Evolutionary conservation across 2,329 filamentous ascomycete genomes (phyloP).

Genomic region (Ceratocystis albifundus): DNA sequence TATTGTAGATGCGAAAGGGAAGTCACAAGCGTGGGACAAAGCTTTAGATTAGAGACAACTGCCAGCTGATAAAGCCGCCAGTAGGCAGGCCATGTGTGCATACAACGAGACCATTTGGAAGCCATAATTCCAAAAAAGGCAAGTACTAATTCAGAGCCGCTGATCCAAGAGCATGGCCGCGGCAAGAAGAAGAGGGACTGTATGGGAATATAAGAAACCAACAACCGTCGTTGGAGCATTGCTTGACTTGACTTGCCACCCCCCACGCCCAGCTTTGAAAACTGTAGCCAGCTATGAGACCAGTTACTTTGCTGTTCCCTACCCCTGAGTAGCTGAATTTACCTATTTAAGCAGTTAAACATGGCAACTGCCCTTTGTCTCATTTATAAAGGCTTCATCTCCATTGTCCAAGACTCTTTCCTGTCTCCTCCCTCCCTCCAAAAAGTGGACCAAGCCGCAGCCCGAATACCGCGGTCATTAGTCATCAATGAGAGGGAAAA

Average conservation of each 20-base stretch:
- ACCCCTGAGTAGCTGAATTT: neutral
- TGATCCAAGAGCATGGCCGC: neutral
- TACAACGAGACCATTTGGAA: too few species aligned
- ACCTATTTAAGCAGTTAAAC: neutral
- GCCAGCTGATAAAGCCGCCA: neutral
- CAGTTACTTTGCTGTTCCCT: neutral
- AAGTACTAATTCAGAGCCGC: neutral
- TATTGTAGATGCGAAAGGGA: neutral
- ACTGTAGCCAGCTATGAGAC: neutral
- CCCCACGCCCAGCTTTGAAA: too few species aligned
- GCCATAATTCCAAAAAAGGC: neutral
- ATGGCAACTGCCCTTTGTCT: conserved; percentile 2
- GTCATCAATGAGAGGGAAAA: too few species aligned
- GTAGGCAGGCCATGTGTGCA: too few species aligned
- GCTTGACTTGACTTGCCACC: too few species aligned
- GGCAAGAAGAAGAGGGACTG: neutral
- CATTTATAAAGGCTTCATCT: neutral
- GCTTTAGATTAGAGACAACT: conserved; percentile 7
- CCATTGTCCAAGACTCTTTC: neutral
- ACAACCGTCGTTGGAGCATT: too few species aligned
- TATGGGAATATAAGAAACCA: too few species aligned
- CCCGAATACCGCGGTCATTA: neutral
- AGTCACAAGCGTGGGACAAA: conserved; percentile 1
- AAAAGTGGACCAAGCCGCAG: neutral
- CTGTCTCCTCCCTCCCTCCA: neutral